Base-by-base conservation (phyloP, 208 protist genomes). In the Acanthamoeba sp. region DNA sequence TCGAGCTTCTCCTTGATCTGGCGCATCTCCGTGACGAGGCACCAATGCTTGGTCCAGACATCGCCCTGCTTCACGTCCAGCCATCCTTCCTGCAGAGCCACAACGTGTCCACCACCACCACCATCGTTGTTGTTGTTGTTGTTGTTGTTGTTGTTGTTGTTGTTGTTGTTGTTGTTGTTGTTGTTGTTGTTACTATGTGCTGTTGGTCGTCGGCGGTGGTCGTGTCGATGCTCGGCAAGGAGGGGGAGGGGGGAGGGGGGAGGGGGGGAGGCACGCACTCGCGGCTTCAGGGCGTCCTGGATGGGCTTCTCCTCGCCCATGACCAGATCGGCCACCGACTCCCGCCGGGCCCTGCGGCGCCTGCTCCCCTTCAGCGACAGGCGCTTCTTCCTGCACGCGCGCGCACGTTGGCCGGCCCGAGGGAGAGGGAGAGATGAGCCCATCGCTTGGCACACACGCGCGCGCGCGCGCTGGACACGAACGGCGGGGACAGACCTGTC, bases 61-160 rank as follows among this genome's bases (percentile, higher is more conserved):
- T 84, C 73, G 34, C 42, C 73, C 42, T 84, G 34, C 73, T 84
- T 40, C 7, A 84, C 73, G 42, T 84, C 73, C 73, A 84, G 38
- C 73, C 73, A 84, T 4, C 73, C 73, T 27, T 84, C 73, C 42
- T 52, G 34, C 32, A n/a, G 20, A 14, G n/a, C n/a, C n/a, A n/a
- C n/a, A n/a, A n/a, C n/a, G n/a, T n/a, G n/a, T n/a, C n/a, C n/a
- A n/a, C n/a, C n/a, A n/a, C n/a, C n/a, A n/a, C n/a, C n/a, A n/a
- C n/a, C n/a, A n/a, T n/a, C n/a, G n/a, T 73, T n/a, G 5, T 38
- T 38, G 12, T n/a, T n/a, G 7, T 73, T n/a, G 12, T 73, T 36
- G 10, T 38, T 10, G 24, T 73, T 73, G 20, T 36, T 73, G 24
- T 14, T 73, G 24, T n/a, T 71, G 7, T 29, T 71, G 62, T 71